Base-by-base conservation (phyloP, 164 flowering plant genomes). In the Tetrastigma voinierianum region DNA sequence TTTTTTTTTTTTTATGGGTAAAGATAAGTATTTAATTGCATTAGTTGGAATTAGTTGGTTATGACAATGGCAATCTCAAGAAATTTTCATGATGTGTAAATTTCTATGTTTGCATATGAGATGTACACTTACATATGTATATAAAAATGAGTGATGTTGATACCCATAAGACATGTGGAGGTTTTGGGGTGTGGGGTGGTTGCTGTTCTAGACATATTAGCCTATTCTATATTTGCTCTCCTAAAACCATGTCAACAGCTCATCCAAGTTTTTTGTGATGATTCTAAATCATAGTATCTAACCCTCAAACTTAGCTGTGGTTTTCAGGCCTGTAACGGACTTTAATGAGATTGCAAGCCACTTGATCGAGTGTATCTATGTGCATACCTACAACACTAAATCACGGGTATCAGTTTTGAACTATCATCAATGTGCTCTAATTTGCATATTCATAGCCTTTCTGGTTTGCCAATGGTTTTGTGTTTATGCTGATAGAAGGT, bases 301-400 rank as follows among this genome's bases (percentile, higher is more conserved):
- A 61, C 66, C 16, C 53, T 43, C 23, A 12, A 52, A 48, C 32
- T 62, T 55, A 46, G 19, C 32, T 77, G 48, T 68, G 59, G 44
- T 57, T 80, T 77, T 64, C 89, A 94, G 98, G 91, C 90, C 93
- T 59, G 76, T 94, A 58, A 82, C 78, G 18, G 90, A 94, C 71
- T 94, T 81, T 57, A 84, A 91, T 77, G 92, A 91, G 81, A 72
- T 94, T 71, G 67, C 93, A 46, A 62, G 57, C 79, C 98, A 94
- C 80, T 94, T 87, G 65, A 57, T 85, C 21, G 95, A 91, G 73
- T 94, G 96, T 59, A 80, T 86, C 24, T 78, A 81, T 73, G 88
- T 90, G 32, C 96, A 90, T 64, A 17, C 76, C 59, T 72, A 71
- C 74, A 86, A 88, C 76, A 81, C 77, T 58, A 90, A 14, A 65